Base-by-base conservation (phyloP, 2,329 filamentous ascomycete genomes). In the Didymella lethalis region DNA sequence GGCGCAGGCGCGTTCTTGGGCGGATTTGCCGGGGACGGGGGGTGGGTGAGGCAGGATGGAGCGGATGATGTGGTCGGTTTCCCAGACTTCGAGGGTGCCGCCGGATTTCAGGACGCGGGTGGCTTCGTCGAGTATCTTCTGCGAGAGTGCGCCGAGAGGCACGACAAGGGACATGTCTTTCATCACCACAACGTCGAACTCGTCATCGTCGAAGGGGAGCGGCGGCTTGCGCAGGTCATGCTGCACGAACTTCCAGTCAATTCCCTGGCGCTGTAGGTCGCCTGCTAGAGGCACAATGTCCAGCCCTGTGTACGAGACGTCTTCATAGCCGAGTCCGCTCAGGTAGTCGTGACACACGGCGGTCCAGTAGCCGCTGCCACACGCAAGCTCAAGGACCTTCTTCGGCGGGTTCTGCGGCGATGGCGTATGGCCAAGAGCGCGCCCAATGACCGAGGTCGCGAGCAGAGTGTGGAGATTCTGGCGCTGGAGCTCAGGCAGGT, bases 361-460 rank as follows among this genome's bases (percentile, higher is more conserved):
- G 67, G 91, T 93, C 93, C 93, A 97, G 73, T 96, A 91, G 25
- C 88, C 94, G 20, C 90, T 90, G 18, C 93, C 93, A 76, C 94
- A 98, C 29, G 89, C 93, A 32, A 97, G 79, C 72, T 98, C 94
- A 25, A 98, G 83, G 28, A 98, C 89, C 64, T 65, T 65, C 68
- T 84, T 84, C 0, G 93, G 93, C 20, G 91, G 88, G 46, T 86
- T 86, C 63, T 86, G 83, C 43, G 83, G 80, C 53, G 92, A 84
- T 29, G 82, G 82, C 1, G 90, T 88, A 8, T 89, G 90, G 77
- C 90, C 93, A 55, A 95, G 85, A 0, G 92, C 90, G 11, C 87
- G 87, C 44, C 92, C 92, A 69, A 95, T 93, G 32, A 96, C 85
- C 71, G 92, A 88, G 66, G 92, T 89, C 50, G 93, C 83, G 62